phyloP scores from a whole-genome alignment of 2,329 filamentous ascomycete species.

The Fusarium xyrophilum region DNA sequence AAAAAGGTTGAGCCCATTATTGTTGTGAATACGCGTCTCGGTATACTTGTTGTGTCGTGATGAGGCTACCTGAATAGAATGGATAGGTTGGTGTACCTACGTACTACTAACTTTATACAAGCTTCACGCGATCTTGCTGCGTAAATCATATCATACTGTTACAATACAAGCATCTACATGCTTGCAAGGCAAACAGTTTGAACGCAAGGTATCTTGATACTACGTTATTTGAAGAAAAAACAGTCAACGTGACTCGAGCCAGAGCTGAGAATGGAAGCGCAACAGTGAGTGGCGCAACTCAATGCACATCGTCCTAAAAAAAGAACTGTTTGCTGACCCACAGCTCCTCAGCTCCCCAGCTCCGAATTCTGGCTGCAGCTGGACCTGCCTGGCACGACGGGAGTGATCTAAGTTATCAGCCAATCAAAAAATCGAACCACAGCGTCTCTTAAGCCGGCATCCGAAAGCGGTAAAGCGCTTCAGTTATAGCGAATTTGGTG shows the following conservation, averaged over 20 bases:
- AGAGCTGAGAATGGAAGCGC: background rate
- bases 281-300: background rate
- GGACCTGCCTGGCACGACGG: background rate
- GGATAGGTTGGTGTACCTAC: background rate
- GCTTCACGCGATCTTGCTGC: background rate
- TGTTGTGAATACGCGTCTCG: background rate
- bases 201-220: background rate
- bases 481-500: conserved; percentile 5
- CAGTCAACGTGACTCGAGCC: no score
- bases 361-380: conserved; percentile 4
- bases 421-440: conserved; percentile 37
- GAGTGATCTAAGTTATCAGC: conserved; percentile 25
- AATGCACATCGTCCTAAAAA: background rate
- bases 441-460: conserved; percentile 7
- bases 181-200: background rate
- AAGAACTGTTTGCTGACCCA: conserved; percentile 2
- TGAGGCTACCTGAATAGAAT: background rate
- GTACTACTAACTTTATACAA: background rate
- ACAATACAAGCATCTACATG: background rate
- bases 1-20: conserved; percentile 5
- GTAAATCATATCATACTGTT: background rate
- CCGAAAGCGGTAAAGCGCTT: conserved; percentile 24
- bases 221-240: background rate
- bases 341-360: background rate
- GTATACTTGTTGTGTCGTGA: background rate